Evolutionary conservation across 1,139 yeast species (phyloP).

Genomic region (Arxiozyma telluris): DNA sequence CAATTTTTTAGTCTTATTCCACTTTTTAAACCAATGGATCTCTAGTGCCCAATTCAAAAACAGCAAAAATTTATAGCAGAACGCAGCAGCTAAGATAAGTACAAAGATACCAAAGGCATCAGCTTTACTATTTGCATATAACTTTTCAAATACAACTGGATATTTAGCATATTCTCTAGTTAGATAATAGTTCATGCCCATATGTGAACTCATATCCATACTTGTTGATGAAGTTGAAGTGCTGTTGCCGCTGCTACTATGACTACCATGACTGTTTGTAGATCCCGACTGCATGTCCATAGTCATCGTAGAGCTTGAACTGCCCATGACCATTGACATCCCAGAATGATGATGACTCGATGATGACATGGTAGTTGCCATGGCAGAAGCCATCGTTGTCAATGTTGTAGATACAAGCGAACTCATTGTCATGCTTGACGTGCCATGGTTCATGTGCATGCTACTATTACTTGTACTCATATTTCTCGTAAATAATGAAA

Average conservation of each 20-base stretch:
- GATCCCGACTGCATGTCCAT: background rate
- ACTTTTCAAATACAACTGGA: constrained; percentile 51
- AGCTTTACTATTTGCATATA: constrained; percentile 46
- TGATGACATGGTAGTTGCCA: background rate
- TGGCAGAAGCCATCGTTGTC: background rate
- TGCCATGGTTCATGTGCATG: background rate
- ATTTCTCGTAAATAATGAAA: no score
- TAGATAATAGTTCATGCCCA: constrained; percentile 50
- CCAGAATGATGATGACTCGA: background rate
- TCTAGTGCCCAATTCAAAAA: constrained; percentile 56
- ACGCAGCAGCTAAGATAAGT: constrained; percentile 47
- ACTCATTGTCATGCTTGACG: background rate
- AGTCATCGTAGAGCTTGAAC: background rate
- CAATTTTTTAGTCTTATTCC: constrained; percentile 14
- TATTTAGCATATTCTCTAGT: constrained; percentile 42
- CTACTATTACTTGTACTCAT: background rate
- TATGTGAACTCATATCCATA: constrained; percentile 14
- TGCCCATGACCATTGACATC: background rate
- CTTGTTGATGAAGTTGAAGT: background rate
- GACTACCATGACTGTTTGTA: no score
- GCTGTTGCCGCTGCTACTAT: background rate
- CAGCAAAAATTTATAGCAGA: constrained; percentile 49
- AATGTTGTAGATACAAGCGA: background rate
- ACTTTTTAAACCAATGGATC: constrained; percentile 47
- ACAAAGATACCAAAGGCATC: constrained; percentile 67